Evolutionary conservation across 768 basidiomycete species (phyloP).

Genomic region (Psilocybe cubensis): DNA sequence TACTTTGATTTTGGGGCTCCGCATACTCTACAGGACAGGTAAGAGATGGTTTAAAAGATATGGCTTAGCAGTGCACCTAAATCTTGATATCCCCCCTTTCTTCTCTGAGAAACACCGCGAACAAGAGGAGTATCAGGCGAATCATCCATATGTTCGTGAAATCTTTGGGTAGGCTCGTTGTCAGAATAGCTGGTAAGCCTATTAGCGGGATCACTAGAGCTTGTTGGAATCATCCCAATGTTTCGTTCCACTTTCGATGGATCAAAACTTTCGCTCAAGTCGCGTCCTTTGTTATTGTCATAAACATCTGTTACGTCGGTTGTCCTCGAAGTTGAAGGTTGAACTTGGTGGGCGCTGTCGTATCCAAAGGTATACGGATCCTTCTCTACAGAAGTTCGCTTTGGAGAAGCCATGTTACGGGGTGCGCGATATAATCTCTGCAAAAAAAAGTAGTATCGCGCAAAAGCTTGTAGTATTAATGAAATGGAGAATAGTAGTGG

Average conservation of each 20-base stretch:
- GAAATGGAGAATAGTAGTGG: neutral
- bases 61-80: slow-evolving; percentile 43
- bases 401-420: neutral
- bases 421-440: neutral
- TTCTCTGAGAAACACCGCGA: slow-evolving; percentile 45
- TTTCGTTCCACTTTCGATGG: slow-evolving; percentile 12
- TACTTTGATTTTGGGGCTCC: slow-evolving; percentile 43
- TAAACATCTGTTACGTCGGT: neutral
- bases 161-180: slow-evolving; percentile 15
- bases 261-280: slow-evolving; percentile 12
- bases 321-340: neutral
- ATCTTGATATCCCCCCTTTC: slow-evolving; percentile 50
- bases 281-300: slow-evolving; percentile 5
- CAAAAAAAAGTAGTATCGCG: neutral
- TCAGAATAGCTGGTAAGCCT: slow-evolving; percentile 12
- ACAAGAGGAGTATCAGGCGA: slow-evolving; percentile 46
- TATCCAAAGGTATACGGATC: neutral
- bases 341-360: neutral
- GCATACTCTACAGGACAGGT: slow-evolving; percentile 57
- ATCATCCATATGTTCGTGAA: slow-evolving; percentile 25
- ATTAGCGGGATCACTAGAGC: neutral
- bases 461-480: neutral
- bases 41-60: neutral
- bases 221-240: neutral
- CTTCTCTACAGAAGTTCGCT: neutral